phyloP scores from a whole-genome alignment of 1,139 yeast genomes.

The Petasospora rhodanensis region DNA sequence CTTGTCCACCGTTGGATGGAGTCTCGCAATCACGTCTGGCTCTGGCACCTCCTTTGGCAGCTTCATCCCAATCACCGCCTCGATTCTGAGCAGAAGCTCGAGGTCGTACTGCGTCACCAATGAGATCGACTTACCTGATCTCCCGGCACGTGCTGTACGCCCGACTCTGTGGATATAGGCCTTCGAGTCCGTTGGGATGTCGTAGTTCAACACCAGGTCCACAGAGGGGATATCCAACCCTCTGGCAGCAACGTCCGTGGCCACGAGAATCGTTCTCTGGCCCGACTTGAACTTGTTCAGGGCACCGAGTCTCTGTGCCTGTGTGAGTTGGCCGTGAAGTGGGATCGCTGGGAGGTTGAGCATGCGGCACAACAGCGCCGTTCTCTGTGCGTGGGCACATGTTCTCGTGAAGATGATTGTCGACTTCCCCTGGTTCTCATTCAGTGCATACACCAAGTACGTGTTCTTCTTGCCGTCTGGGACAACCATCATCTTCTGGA shows the following conservation, averaged over 20 bases:
- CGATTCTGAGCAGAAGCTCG: conserved; percentile 83
- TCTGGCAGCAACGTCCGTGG: conserved; percentile 98
- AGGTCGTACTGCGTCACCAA: conserved; percentile 93
- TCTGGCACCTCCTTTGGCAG: conserved; percentile 82
- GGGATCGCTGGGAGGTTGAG: conserved; percentile 90
- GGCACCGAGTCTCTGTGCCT: conserved; percentile 89
- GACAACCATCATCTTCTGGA: conserved; percentile 85
- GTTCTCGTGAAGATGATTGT: conserved; percentile 90
- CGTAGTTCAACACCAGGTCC: conserved; percentile 88
- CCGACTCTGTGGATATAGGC: conserved; percentile 97
- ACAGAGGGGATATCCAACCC: conserved; percentile 96
- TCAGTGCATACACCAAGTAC: conserved; percentile 71
- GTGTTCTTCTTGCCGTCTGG: conserved; percentile 94
- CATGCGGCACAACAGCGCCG: conserved; percentile 74
- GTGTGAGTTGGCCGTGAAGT: conserved; percentile 89
- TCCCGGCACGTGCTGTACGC: conserved; percentile 97
- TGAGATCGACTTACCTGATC: conserved; percentile 88
- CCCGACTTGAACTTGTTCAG: conserved; percentile 90
- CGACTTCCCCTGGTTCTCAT: conserved; percentile 82
- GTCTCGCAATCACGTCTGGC: conserved; percentile 68
- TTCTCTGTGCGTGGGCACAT: conserved; percentile 90
- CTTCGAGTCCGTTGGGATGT: conserved; percentile 97
- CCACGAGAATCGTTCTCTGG: conserved; percentile 74
- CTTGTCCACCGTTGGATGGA: conserved; percentile 85
- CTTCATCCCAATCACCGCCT: conserved; percentile 75